Base-by-base conservation (phyloP, 2,329 filamentous ascomycete species). In the Monosporascus sp. region DNA sequence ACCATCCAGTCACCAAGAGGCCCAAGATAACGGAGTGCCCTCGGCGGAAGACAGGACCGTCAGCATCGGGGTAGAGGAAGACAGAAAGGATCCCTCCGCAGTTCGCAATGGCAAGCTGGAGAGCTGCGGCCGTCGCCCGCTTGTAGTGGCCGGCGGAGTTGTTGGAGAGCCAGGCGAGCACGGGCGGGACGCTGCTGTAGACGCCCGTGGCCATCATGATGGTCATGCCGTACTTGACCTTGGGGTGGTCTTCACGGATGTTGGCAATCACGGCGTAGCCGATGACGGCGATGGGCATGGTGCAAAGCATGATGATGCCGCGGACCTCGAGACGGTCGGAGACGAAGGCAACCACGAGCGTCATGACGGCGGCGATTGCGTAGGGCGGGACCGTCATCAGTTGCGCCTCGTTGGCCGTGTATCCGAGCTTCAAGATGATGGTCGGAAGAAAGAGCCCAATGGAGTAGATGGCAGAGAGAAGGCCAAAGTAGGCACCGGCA, bases 101-200 rank as follows among this genome's bases (percentile, higher is more conserved):
- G 58, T 89, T 88, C 0, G 85, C 85, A 58, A 88, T 81, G 1
- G 80, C 80, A 26, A 88, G 72, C 66, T 88, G 85, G 59, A 88
- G 61, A 0, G 80, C 86, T 1, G 80, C 81, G 0, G 85, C 85
- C 0, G 85, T 88, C 0, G 86, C 85, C 15, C 86, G 73, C 66
- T 88, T 89, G 63, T 88, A 88, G 63, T 89, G 85, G 0, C 41
- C 41, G 18, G 35, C 17, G 28, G 17, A 46, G 63, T 62, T 59
- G 65, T 87, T 87, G 2, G 81, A 80, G 57, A 84, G 80, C 84
- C 85, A 88, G 1, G 79, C 84, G 8, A 88, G 70, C 3, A 86
- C 78, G 20, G 78, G 80, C 0, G 85, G 84, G 0, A 87, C 82
- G 43, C 79, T 81, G 45, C 77, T 75, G 63, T 86, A 88, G 63